Percentiles rank a stretch among this genome's conserved stretches.
Conservation (phyloP, 495 filamentous ascomycete genomes). For the Jackrogersella minutella region DNA sequence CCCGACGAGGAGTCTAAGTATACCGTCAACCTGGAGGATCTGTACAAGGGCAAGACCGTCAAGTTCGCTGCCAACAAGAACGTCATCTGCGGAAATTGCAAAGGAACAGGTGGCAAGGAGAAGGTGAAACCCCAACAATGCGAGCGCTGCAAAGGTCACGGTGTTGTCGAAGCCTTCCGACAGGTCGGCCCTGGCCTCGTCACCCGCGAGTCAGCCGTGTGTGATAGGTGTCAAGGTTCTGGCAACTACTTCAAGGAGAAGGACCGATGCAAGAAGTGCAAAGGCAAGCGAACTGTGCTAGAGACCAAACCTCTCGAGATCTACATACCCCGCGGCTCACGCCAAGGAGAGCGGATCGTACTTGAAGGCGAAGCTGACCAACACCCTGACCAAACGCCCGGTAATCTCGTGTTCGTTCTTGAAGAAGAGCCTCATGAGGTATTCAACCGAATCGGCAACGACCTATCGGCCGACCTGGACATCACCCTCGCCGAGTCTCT, state of each 20-base stretch:
- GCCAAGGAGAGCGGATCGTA: conserved; percentile 87
- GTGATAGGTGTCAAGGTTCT: conserved; percentile 79
- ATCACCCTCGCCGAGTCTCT: conserved; percentile 86
- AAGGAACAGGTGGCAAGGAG: conserved; percentile 89
- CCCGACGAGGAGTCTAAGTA: conserved; percentile 89
- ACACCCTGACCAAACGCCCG: conserved; percentile 86
- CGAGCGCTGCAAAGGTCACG: conserved; percentile 79
- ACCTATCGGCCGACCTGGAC: conserved; percentile 80
- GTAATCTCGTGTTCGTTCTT: conserved; percentile 89
- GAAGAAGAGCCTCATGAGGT: conserved; percentile 80
- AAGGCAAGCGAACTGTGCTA: conserved; percentile 80
- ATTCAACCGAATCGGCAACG: conserved; percentile 82
- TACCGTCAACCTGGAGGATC: conserved; percentile 86
- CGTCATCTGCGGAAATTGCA: conserved; percentile 84
- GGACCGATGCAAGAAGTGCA: conserved; percentile 98
- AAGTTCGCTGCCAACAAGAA: conserved; percentile 95
- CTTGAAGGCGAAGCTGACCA: conserved; percentile 96
- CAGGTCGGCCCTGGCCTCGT: conserved; percentile 83
- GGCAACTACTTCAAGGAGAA: conserved; percentile 90
- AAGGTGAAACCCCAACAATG: conserved; percentile 88
- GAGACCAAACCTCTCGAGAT: conserved; percentile 94
- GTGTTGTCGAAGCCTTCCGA: conserved; percentile 73
- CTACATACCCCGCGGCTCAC: conserved; percentile 90
- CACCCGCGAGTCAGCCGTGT: conserved; percentile 75
- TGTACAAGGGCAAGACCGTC: conserved; percentile 98